phyloP scores from a whole-genome alignment of 306 rosid species.

The Malus sieversii region DNA sequence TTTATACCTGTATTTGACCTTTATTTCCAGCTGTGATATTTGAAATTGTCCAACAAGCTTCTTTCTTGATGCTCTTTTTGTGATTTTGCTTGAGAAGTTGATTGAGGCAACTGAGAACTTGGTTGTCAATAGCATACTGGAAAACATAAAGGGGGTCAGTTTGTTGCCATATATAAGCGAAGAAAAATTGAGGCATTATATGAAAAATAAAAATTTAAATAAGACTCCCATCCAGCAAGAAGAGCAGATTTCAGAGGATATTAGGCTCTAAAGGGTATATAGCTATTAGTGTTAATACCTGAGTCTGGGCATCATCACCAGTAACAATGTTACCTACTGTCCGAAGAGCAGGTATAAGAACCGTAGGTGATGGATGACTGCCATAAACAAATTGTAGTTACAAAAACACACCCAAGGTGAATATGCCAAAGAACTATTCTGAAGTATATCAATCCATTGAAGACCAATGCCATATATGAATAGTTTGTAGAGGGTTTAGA shows the following conservation, averaged over 20 bases:
- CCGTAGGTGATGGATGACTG: slow-evolving; percentile 52
- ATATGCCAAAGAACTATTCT: neutral
- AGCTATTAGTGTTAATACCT: slow-evolving; percentile 28
- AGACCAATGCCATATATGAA: neutral
- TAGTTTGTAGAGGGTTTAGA: neutral
- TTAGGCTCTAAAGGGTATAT: neutral
- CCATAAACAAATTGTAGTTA: slow-evolving; percentile 14
- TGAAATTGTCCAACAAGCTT: slow-evolving; percentile 70
- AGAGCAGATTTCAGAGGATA: neutral
- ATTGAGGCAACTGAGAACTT: slow-evolving; percentile 43
- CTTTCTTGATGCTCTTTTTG: slow-evolving; percentile 63
- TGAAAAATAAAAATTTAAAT: neutral
- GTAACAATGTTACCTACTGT: slow-evolving; percentile 57
- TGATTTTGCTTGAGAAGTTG: slow-evolving; percentile 52
- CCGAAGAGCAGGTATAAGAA: slow-evolving; percentile 60
- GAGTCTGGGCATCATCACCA: slow-evolving; percentile 61
- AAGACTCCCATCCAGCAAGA: neutral
- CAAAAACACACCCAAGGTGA: neutral
- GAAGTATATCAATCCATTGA: neutral
- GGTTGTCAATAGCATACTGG: slow-evolving; percentile 50
- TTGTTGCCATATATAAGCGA: neutral
- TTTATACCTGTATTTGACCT: slow-evolving; percentile 55
- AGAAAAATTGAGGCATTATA: neutral
- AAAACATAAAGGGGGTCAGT: slow-evolving; percentile 8
- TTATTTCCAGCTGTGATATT: slow-evolving; percentile 64